A percentile compares a stretch with the other conserved stretches of the same genome.
Evolutionary conservation across 345 rosid genomes (phyloP).

Genomic region (Eucalyptus erythrocorys): DNA sequence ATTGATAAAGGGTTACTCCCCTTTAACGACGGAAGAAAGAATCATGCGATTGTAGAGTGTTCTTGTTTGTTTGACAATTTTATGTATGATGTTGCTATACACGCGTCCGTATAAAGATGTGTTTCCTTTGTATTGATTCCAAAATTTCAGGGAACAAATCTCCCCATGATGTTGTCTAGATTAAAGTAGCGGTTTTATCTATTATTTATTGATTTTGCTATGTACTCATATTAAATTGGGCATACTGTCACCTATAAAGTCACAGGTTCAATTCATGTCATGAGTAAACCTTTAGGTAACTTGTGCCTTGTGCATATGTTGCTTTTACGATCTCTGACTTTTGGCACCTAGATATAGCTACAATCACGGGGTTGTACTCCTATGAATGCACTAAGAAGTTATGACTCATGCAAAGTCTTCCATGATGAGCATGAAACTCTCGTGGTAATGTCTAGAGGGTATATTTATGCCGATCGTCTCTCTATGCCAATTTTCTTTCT

Average conservation of each 20-base stretch:
- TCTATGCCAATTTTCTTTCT: background rate
- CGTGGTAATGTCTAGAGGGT: too few species aligned
- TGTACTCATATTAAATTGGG: too few species aligned
- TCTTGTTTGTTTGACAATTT: background rate
- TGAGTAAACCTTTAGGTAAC: rapidly evolving
- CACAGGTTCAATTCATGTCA: rapidly evolving
- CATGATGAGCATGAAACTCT: background rate
- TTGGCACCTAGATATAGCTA: rapidly evolving
- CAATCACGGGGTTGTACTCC: rapidly evolving
- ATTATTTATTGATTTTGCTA: too few species aligned
- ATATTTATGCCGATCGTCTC: too few species aligned
- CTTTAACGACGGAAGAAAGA: background rate
- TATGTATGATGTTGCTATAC: background rate
- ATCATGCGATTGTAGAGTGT: background rate
- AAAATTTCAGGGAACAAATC: background rate
- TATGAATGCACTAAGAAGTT: background rate
- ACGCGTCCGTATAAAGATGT: background rate
- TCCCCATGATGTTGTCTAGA: background rate
- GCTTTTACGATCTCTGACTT: rapidly evolving
- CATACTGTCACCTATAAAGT: background rate
- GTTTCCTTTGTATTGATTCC: background rate
- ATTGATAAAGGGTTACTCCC: background rate
- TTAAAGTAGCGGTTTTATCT: background rate
- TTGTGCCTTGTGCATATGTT: background rate
- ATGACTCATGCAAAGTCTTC: too few species aligned